phyloP scores from a whole-genome alignment of 2,329 filamentous ascomycete genomes.

The Sclerotinia borealis region DNA sequence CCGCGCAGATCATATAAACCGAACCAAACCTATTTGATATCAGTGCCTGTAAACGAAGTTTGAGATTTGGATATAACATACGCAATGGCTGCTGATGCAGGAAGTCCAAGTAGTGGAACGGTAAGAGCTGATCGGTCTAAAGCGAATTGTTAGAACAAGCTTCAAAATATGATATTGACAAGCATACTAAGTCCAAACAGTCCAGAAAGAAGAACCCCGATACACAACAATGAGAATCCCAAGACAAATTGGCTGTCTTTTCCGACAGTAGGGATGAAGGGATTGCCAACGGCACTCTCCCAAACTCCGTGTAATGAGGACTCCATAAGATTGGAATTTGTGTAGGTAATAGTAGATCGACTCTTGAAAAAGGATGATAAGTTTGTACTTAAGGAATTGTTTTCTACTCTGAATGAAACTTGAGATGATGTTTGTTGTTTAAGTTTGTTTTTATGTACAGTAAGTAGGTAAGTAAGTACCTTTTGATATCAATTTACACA shows the following conservation, averaged over 20 bases:
- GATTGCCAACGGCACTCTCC: slow-evolving; percentile 84
- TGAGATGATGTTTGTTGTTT: not conserved
- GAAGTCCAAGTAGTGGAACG: slow-evolving; percentile 71
- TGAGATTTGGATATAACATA: slow-evolving; percentile 46
- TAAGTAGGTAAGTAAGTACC: not conserved
- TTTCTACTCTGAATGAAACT: not conserved
- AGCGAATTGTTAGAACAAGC: slow-evolving; percentile 16
- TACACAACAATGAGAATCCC: slow-evolving; percentile 67
- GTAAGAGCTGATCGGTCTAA: slow-evolving; percentile 76
- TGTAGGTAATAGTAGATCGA: not conserved
- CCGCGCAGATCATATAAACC: slow-evolving; percentile 98
- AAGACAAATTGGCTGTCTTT: slow-evolving; percentile 82
- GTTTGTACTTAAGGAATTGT: not conserved
- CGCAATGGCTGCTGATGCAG: slow-evolving; percentile 85
- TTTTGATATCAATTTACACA: not conserved
- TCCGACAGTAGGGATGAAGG: slow-evolving; percentile 71
- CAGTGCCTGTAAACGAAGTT: slow-evolving; percentile 12
- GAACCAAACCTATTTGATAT: slow-evolving; percentile 66
- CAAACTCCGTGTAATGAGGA: slow-evolving; percentile 82
- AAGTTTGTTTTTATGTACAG: not conserved
- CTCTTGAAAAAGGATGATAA: not conserved
- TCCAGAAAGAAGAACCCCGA: slow-evolving; percentile 67
- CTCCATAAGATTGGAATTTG: slow-evolving; percentile 54
- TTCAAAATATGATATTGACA: not conserved
- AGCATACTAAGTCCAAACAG: slow-evolving; percentile 79